A percentile compares a stretch with the other conserved stretches of the same genome.
These are phyloP conservation scores for Chrysoporthe deuterocubensis DNA, from an alignment of 2,329 filamentous ascomycete genomes.

Conservation along the genomic window DNA sequence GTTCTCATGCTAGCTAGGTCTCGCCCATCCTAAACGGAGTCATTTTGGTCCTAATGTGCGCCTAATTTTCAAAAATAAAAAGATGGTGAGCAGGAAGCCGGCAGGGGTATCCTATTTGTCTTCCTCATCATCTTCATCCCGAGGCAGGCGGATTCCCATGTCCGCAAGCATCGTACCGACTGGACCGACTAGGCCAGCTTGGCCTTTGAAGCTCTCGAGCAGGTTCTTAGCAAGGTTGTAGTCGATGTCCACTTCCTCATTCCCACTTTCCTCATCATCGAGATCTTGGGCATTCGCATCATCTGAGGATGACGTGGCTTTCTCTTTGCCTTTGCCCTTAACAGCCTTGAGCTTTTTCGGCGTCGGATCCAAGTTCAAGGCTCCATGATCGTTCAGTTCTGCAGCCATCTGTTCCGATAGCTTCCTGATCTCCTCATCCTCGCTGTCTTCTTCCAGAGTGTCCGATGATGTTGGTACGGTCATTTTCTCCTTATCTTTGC, in stretches of 20 bases:
- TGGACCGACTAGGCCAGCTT: constrained; percentile 83
- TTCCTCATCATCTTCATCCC: constrained; percentile 59
- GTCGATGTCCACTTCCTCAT: constrained; percentile 74
- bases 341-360: constrained; percentile 38
- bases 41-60: background rate
- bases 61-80: background rate
- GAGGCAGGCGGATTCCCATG: constrained; percentile 81
- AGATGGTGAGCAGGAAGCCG: background rate
- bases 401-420: constrained; percentile 72
- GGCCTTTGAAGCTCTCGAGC: constrained; percentile 89
- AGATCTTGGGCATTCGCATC: constrained; percentile 37
- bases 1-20: no score
- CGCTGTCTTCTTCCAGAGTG: constrained; percentile 43
- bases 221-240: constrained; percentile 89
- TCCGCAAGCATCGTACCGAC: constrained; percentile 84
- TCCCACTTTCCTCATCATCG: constrained; percentile 54
- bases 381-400: constrained; percentile 72
- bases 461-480: background rate
- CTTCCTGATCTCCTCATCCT: constrained; percentile 65
- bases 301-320: constrained; percentile 11
- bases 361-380: constrained; percentile 57
- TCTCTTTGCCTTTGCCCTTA: constrained; percentile 31
- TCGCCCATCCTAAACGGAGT: no score
- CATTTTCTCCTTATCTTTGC: constrained; percentile 22
- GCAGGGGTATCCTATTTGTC: constrained; percentile 22